phyloP scores from a whole-genome alignment of 2,329 filamentous ascomycete genomes.

The Didymella exigua region DNA sequence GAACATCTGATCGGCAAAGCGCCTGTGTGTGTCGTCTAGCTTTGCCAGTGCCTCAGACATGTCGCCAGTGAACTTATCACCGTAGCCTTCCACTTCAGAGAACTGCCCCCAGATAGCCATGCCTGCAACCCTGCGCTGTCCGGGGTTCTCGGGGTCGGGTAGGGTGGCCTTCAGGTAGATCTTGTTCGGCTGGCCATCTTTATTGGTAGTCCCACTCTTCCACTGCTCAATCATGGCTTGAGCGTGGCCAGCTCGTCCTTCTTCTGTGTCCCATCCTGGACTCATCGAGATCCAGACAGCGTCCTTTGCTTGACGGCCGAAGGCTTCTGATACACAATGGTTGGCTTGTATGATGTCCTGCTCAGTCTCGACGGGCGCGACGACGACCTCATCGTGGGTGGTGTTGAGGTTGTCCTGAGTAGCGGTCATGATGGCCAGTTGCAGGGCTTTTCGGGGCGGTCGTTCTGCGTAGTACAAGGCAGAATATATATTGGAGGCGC shows the following conservation, averaged over 20 bases:
- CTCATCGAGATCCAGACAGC: conserved; percentile 59
- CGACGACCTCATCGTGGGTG: conserved; percentile 17
- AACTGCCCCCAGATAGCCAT: conserved; percentile 62
- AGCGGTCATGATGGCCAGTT: conserved; percentile 18
- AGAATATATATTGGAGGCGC: background rate
- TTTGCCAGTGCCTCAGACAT: conserved; percentile 39
- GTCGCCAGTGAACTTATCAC: conserved; percentile 45
- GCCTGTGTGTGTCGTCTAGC: conserved; percentile 53
- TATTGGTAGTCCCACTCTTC: conserved; percentile 49
- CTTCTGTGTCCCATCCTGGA: conserved; percentile 60
- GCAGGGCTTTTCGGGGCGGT: background rate
- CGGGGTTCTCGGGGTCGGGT: conserved; percentile 37
- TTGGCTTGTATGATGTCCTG: conserved; percentile 37
- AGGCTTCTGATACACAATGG: conserved; percentile 49
- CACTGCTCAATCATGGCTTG: conserved; percentile 53
- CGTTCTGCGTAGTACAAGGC: background rate
- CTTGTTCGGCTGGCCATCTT: conserved; percentile 55
- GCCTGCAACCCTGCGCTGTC: conserved; percentile 53
- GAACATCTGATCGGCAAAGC: conserved; percentile 55
- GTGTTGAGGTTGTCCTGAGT: conserved; percentile 18
- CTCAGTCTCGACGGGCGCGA: conserved; percentile 29
- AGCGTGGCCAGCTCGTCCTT: conserved; percentile 49
- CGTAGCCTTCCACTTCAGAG: conserved; percentile 57
- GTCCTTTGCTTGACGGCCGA: conserved; percentile 59
- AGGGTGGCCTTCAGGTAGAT: conserved; percentile 62